Evolutionary conservation across 768 basidiomycete species (phyloP), one percentile per base, ranked within the genome.

Genomic region (Amanita inopinata): DNA sequence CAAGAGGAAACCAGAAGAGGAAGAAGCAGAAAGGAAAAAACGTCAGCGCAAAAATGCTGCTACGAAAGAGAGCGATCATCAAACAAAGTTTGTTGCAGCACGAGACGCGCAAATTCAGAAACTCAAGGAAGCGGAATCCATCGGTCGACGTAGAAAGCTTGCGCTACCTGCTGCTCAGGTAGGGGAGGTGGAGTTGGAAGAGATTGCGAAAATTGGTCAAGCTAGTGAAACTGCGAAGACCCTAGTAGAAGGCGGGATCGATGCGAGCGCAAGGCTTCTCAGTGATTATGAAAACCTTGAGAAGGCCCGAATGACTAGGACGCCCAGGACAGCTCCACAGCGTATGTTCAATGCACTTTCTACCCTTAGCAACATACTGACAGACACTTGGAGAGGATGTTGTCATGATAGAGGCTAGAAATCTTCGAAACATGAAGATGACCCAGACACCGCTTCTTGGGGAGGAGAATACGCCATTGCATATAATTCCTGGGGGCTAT

Each of bases 81-180:
- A 93, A 57, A 89, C 90, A 22, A 94, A 96, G 58, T 99, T 99
- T 53, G 76, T 97, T 33, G 83, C 93, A n/a, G 91, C 92, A 4
- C 79, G 94, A 44, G 93, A 98, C 57, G 92, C 92, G 1, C 94
- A 99, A 60, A 97, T 98, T 51, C 91, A 96, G 59, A 92, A 93
- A 61, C 67, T 98, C 45, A 96, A 96, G 61, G 96, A 99, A 60
- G 93, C 93, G 14, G 92, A 97, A 59, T 91, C 87, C 40, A 92
- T 98, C 45, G 86, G 90, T 18, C 75, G 90, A 49, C 64, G 96
- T 50, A 65, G 89, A 51, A 88, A 87, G 61, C 68, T 99, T 20
- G 74, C 76, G 41, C 69, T 99, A 10, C 96, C 96, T 0, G 63
- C 66, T 18, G 89, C 94, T 4, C 96, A 99, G 54, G 96, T 99